Evolutionary conservation across 2,329 filamentous ascomycete genomes (phyloP).

Genomic region (Pestalotiopsis sp.): DNA sequence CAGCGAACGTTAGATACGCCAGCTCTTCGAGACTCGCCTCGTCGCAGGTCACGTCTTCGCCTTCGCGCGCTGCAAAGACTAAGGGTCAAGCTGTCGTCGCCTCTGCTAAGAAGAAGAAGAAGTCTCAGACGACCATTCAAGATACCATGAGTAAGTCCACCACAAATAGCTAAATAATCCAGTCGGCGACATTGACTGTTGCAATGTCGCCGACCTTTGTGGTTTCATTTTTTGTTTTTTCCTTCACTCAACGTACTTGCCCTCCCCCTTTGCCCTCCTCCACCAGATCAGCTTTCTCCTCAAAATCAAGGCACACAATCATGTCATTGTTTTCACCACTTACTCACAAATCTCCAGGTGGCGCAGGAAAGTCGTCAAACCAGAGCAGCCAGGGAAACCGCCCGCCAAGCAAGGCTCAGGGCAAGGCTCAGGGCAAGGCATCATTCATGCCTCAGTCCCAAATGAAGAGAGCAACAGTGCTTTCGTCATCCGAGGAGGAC

Average conservation of each 20-base stretch:
- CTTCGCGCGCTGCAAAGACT: constrained; percentile 7
- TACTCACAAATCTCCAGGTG: background rate
- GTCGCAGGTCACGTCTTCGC: constrained; percentile 18
- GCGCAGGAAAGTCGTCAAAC: background rate
- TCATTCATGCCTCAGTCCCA: constrained; percentile 30
- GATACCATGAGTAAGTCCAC: constrained; percentile 10
- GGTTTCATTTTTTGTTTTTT: background rate
- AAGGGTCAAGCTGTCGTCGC: constrained; percentile 15
- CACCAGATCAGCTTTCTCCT: no score
- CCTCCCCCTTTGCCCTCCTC: background rate
- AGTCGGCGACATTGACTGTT: background rate
- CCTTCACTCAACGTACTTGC: background rate
- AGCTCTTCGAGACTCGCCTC: constrained; percentile 6
- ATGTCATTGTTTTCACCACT: background rate
- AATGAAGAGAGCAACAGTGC: constrained; percentile 18
- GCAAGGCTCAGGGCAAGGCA: constrained; percentile 16
- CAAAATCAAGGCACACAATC: background rate
- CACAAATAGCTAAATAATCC: background rate
- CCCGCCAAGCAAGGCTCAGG: constrained; percentile 9
- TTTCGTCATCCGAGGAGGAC: constrained; percentile 27
- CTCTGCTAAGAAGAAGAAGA: constrained; percentile 9
- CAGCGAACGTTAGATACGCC: constrained; percentile 32
- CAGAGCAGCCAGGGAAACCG: background rate
- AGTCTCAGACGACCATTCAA: background rate
- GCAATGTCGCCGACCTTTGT: background rate